phyloP scores from a whole-genome alignment of 768 basidiomycete species.

The Rubroboletus pulcherrimus region DNA sequence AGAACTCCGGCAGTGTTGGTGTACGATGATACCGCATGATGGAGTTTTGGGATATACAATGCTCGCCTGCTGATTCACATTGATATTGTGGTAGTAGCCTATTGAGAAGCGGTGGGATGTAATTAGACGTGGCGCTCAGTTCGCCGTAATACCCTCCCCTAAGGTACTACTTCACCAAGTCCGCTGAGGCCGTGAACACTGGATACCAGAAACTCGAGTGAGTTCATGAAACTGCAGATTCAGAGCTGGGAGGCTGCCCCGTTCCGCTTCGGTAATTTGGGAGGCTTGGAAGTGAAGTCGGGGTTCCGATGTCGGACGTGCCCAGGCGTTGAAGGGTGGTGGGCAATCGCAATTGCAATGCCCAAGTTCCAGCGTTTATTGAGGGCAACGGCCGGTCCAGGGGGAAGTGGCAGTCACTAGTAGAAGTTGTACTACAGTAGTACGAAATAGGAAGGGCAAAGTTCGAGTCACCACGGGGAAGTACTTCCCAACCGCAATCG shows the following conservation, averaged over 20 bases:
- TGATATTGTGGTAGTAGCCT: background rate
- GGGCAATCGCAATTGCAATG: background rate
- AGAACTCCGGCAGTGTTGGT: slow-evolving; percentile 31
- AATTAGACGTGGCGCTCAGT: background rate
- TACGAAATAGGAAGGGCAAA: background rate
- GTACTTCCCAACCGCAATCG: background rate
- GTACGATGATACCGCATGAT: slow-evolving; percentile 23
- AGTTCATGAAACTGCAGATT: background rate
- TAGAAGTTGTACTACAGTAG: too few species aligned
- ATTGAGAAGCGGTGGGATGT: background rate
- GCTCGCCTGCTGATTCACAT: background rate
- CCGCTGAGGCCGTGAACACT: background rate
- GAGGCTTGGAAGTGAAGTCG: background rate
- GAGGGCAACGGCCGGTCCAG: too few species aligned
- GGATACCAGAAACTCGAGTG: background rate
- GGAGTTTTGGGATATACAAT: background rate
- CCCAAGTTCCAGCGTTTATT: too few species aligned
- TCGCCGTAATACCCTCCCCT: background rate
- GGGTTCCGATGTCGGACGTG: too few species aligned
- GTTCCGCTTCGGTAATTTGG: background rate
- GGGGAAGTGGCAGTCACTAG: too few species aligned
- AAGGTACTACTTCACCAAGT: background rate
- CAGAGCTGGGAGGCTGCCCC: too few species aligned
- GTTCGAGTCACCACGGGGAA: too few species aligned
- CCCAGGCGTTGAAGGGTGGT: background rate